phyloP scores from a whole-genome alignment of 805 yeast genomes.

The Saccharomyces eubayanus region DNA sequence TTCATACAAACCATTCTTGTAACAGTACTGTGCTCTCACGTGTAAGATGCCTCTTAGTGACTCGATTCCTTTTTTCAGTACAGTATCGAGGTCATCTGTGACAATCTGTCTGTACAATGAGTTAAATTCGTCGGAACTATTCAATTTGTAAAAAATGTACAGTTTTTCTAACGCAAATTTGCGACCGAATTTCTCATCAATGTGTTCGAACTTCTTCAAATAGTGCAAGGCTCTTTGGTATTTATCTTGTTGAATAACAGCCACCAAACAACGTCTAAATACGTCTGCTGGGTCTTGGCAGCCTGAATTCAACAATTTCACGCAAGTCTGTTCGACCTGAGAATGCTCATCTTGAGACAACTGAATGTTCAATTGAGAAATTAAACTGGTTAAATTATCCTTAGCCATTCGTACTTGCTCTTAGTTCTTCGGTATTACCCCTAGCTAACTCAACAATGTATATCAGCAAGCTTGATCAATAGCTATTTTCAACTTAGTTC shows the following conservation, averaged over 20 bases:
- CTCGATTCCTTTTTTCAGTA: conserved; percentile 5
- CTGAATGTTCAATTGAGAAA: conserved; percentile 25
- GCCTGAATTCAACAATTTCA: conserved; percentile 15
- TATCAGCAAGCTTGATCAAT: not conserved
- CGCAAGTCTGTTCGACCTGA: conserved; percentile 23
- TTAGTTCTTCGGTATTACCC: too few relatives aligned
- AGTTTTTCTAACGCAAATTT: conserved; percentile 44
- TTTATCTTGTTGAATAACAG: conserved; percentile 58
- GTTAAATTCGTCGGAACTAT: conserved; percentile 29
- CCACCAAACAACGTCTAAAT: conserved; percentile 43
- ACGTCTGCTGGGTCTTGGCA: conserved; percentile 15
- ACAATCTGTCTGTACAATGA: conserved; percentile 16
- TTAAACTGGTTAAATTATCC: conserved; percentile 18
- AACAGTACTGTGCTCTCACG: conserved; percentile 45
- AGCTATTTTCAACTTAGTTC: not conserved
- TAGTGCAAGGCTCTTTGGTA: conserved; percentile 45
- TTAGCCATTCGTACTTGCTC: conserved; percentile 13
- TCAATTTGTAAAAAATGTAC: conserved; percentile 55
- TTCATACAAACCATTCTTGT: conserved; percentile 42
- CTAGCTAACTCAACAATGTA: not conserved
- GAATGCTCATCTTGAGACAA: conserved; percentile 24
- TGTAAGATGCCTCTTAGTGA: conserved; percentile 37
- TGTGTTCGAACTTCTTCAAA: conserved; percentile 32
- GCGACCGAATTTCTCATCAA: conserved; percentile 30
- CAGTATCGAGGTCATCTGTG: conserved; percentile 6